A percentile compares a stretch with the other conserved stretches of the same genome.
phyloP scores from a whole-genome alignment of 2,329 filamentous ascomycete species.

The Gremmenia infestans region DNA sequence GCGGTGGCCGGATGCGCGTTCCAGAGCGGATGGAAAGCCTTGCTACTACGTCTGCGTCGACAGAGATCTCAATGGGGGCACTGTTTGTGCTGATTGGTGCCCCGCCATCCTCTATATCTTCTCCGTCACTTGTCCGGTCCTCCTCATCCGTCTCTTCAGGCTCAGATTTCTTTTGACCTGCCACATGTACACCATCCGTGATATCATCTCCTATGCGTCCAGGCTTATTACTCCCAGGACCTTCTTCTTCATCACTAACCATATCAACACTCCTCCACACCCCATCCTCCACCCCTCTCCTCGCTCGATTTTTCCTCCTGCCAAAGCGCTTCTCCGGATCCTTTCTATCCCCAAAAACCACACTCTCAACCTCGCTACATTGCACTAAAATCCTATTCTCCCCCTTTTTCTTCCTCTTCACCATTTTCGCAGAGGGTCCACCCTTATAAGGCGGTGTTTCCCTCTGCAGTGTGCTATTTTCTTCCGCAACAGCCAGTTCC shows the following conservation, averaged over 20 bases:
- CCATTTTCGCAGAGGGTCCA: not conserved
- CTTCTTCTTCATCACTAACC: too few relatives aligned
- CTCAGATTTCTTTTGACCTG: conserved; percentile 5
- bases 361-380: conserved; percentile 44
- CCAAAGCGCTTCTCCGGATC: conserved; percentile 43
- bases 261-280: too few relatives aligned
- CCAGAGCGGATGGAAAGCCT: too few relatives aligned
- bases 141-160: conserved; percentile 36
- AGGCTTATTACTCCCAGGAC: too few relatives aligned
- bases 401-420: conserved; percentile 39
- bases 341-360: conserved; percentile 42
- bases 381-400: conserved; percentile 46
- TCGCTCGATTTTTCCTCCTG: conserved; percentile 37
- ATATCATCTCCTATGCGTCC: too few relatives aligned
- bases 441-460: conserved; percentile 10
- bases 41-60: too few relatives aligned
- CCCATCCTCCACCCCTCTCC: too few relatives aligned
- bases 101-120: conserved; percentile 32
- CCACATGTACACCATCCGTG: too few relatives aligned
- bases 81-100: too few relatives aligned
- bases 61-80: too few relatives aligned
- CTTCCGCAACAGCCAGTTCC: not conserved
- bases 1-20: too few relatives aligned
- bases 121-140: conserved; percentile 22
- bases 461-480: conserved; percentile 17